phyloP scores from a whole-genome alignment of 345 rosid genomes.

The Melastoma malabathricum region DNA sequence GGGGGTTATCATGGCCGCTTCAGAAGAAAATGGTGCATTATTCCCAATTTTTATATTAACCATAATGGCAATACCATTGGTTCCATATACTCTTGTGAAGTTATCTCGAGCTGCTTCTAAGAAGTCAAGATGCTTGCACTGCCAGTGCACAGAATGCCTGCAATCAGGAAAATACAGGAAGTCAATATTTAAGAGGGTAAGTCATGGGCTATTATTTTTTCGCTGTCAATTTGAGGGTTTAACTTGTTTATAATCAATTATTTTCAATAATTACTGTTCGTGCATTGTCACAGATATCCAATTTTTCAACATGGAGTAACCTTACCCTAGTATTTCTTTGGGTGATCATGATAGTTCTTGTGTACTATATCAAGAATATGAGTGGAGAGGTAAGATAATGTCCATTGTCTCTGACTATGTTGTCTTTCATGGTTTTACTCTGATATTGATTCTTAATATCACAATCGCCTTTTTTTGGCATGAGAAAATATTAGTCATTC shows the following conservation, averaged over 20 bases:
- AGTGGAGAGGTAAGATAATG: constrained; percentile 54
- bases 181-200: constrained; percentile 69
- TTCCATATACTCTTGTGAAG: constrained; percentile 73
- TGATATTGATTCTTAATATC: no score
- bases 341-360: constrained; percentile 75
- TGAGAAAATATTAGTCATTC: neutral
- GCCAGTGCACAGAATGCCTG: constrained; percentile 69
- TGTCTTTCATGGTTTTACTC: neutral
- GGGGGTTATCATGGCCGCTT: constrained; percentile 60
- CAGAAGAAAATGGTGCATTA: constrained; percentile 75
- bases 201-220: constrained; percentile 4
- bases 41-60: constrained; percentile 97
- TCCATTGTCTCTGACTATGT: neutral
- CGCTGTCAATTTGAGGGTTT: neutral
- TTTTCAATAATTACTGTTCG: neutral
- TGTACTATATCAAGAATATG: constrained; percentile 74
- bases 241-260: neutral
- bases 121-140: constrained; percentile 61
- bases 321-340: constrained; percentile 74
- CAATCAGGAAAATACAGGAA: constrained; percentile 78
- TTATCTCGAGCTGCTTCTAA: constrained; percentile 58
- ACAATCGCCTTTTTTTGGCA: neutral
- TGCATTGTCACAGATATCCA: constrained; percentile 55
- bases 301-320: constrained; percentile 88
- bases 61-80: constrained; percentile 81